Evolutionary conservation across 177 flowering plant genomes (phyloP), one percentile per base, ranked within the genome.

Genomic region (Vitis hybrid): DNA sequence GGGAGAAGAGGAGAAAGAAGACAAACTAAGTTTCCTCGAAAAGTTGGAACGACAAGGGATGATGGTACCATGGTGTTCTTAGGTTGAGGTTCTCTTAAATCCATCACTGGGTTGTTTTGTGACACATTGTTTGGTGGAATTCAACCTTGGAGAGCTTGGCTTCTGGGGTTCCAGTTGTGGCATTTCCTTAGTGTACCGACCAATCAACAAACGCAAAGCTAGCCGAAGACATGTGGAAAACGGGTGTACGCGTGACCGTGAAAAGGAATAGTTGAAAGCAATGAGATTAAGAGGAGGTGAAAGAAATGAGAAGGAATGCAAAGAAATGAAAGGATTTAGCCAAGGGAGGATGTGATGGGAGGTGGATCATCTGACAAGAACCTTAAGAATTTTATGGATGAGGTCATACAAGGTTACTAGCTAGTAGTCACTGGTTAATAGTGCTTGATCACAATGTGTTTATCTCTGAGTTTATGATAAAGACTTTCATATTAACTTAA

Each of bases 101-200:
- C 68, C 74, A 1, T 73, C 88, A 4, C 26, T 88, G 1, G 92
- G 92, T 1, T 85, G 90, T 52, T 88, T 85, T 45, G 72, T 88
- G 65, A 82, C 83, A 1, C 92, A 86, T 52, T 85, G 90, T 39
- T 90, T 90, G 92, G 18, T 88, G 88, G 87, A 88, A 88, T 56
- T 88, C 91, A 56, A 77, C 84, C 1, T 14, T 85, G 21, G 87
- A 87, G 73, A 79, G 85, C 66, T 2, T 81, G 45, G 67, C 26
- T 4, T 62, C 56, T 1, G 84, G 85, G 45, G 68, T 77, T 17
- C 82, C 85, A 5, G 60, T 82, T 56, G 79, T 82, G 62, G 82
- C 76, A 0, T 72, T 80, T 39, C 85, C 85, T 3, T 79, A 73
- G 32, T 75, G 76, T 66, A 19, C 74, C 0, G 82, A 82, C 10